A percentile compares a stretch with the other conserved stretches of the same genome.
These are phyloP conservation scores for Aristolochia fimbriata DNA, from an alignment of 164 flowering plant species.

Conservation along the genomic window DNA sequence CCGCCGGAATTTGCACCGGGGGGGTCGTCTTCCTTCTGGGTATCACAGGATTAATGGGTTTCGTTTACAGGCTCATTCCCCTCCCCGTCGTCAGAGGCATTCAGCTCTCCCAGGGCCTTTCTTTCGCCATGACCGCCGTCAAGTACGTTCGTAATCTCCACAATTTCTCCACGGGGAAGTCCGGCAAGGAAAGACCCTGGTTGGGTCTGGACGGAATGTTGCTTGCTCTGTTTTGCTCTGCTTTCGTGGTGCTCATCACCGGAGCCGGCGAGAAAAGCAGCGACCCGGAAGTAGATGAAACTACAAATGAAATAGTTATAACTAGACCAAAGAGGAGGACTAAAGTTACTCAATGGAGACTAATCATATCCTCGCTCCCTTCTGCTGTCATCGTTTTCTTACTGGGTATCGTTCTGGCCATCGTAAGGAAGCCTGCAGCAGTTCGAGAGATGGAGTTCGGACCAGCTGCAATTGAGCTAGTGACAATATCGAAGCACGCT, in stretches of 20 bases:
- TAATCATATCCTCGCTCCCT: conserved; percentile 40
- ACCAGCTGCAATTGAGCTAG: conserved; percentile 33
- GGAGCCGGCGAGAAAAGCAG: conserved; percentile 51
- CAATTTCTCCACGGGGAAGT: conserved; percentile 51
- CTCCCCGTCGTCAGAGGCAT: conserved; percentile 77
- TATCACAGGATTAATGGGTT: conserved; percentile 60
- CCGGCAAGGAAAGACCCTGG: conserved; percentile 50
- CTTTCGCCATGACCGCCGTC: conserved; percentile 64
- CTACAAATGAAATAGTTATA: conserved; percentile 3
- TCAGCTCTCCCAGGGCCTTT: conserved; percentile 87
- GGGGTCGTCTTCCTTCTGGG: conserved; percentile 49
- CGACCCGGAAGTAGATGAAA: conserved; percentile 2
- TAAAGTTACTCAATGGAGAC: conserved; percentile 25
- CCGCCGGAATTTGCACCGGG: conserved; percentile 69
- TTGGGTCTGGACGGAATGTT: conserved; percentile 74
- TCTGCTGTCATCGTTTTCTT: conserved; percentile 67
- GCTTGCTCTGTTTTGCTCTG: conserved; percentile 51
- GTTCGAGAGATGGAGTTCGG: conserved; percentile 41
- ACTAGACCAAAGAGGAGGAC: conserved; percentile 8
- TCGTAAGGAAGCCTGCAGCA: conserved; percentile 38
- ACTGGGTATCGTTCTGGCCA: conserved; percentile 51
- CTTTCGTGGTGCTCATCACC: conserved; percentile 51
- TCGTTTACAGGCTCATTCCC: conserved; percentile 59
- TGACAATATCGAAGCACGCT: conserved; percentile 36
- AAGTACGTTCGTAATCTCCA: conserved; percentile 56